Base-by-base conservation (phyloP, 352 stramenopile species). In the Phytophthora foliorum region DNA sequence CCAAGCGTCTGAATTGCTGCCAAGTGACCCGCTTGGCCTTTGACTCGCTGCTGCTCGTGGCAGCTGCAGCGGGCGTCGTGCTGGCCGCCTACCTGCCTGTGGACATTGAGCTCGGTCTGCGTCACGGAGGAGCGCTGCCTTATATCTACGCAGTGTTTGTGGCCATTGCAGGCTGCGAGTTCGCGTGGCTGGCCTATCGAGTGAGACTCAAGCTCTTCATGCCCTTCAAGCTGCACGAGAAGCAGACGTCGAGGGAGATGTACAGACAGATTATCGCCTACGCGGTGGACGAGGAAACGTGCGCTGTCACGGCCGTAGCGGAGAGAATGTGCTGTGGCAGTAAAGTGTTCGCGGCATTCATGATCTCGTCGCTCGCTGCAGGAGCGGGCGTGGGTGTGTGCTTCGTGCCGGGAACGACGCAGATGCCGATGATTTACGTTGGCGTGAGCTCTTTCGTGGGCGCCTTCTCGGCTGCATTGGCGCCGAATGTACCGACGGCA, bases 201-300 rank as follows among this genome's bases (percentile, higher is more conserved):
- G 77, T 88, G 19, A 71, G 77, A 0, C 52, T 89, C 14, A 77
- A 81, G 17, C 59, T 90, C 21, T 89, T 81, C 31, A 68, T 91
- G 63, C 83, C 83, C 0, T 86, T 91, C 62, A 88, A 90, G 68
- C 66, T 91, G 51, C 71, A 90, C 54, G 75, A 89, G 60, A 91
- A 90, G 36, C 81, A 89, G 63, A 91, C 83, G 25, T 89, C 77
- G 19, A 69, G 80, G 11, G 83, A 91, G 24, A 78, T 91, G 52
- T 91, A 91, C 65, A 65, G 61, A 29, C 83, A 89, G 72, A 91
- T 91, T 62, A 91, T 91, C 63, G 77, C 69, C 24, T 91, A 90
- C 59, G 83, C 79, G 21, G 81, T 89, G 25, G 77, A 91, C 17
- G 60, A 88, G 14, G 61, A 81, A 32, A 89, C 83, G 13, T 80